Conservation (phyloP, 306 rosid genomes). For the Casuarina equisetifolia region DNA sequence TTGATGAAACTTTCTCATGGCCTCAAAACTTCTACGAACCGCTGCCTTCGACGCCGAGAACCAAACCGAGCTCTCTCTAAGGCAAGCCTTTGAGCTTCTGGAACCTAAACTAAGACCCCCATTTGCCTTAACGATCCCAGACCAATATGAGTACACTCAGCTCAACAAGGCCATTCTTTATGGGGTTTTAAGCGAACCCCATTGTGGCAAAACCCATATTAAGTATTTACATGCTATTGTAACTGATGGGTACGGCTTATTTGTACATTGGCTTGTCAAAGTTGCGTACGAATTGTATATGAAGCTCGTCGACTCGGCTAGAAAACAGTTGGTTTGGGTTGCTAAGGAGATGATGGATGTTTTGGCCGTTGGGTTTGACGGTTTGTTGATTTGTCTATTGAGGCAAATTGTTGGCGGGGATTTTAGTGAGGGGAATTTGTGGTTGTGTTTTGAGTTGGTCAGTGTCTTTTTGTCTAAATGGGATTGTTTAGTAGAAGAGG, state of each 20-base stretch:
- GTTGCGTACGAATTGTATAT: conserved; percentile 50
- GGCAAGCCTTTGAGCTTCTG: conserved; percentile 52
- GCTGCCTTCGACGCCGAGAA: conserved; percentile 54
- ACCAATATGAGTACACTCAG: conserved; percentile 44
- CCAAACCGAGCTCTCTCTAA: conserved; percentile 45
- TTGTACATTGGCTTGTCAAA: conserved; percentile 42
- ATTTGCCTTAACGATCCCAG: conserved; percentile 53
- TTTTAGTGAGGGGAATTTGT: conserved; percentile 55
- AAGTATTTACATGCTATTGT: conserved; percentile 78
- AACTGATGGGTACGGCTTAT: conserved; percentile 58
- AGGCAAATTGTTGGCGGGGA: conserved; percentile 73
- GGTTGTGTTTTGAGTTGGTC: conserved; percentile 60
- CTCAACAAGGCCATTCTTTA: conserved; percentile 66
- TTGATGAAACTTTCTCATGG: conserved; percentile 20
- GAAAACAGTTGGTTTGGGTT: conserved; percentile 57
- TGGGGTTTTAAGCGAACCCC: conserved; percentile 61
- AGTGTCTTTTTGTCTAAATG: conserved; percentile 50
- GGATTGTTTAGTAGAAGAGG: conserved; percentile 48
- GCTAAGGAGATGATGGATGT: conserved; percentile 52
- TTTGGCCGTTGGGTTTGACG: conserved; percentile 49
- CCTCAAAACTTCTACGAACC: conserved; percentile 30
- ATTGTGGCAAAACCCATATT: conserved; percentile 55
- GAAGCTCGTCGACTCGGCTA: conserved; percentile 49
- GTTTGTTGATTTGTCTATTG: conserved; percentile 53
- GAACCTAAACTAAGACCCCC: conserved; percentile 65